Evolutionary conservation across 106 monocot genomes (phyloP), one percentile per base, ranked within the genome.

Genomic region (Vanilla planifolia): DNA sequence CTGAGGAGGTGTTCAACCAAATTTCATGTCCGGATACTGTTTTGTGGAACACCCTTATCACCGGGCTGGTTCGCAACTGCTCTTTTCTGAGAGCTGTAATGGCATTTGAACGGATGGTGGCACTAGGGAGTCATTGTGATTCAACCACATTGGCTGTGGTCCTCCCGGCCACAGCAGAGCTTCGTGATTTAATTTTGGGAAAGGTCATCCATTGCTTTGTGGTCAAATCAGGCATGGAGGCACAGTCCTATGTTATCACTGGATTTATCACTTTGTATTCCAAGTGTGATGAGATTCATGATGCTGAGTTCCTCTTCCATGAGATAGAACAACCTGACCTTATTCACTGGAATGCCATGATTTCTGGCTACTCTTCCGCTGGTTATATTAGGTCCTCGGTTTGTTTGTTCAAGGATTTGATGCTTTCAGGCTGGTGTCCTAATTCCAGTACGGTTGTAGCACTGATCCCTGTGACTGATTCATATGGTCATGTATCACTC

Each of bases 211-310:
- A 92, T 59, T 64, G 78, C 43, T 66, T 81, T 28, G 80, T 61
- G 3, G 21, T 76, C 43, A 87, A 81, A 44, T 55, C 48, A 6
- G 84, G 84, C 0, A 19, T 79, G 40, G 69, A 5, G 0, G 59
- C 17, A 8, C 78, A 76, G 34, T 33, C 58, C 14, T 75, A 78
- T 62, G 68, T 88, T 8, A 53, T 63, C 14, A 92, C 92, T 4
- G 87, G 88, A 8, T 59, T 92, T 20, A 78, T 92, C 8, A 84
- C 92, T 0, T 66, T 88, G 68, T 92, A 92, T 62, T 67, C 84
- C 58, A 92, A 92, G 71, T 81, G 75, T 19, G 88, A 73, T 0
- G 73, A 75, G 0, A 35, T 88, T 15, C 10, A 33, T 3, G 63
- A 29, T 3, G 75, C 84, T 10, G 51, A 41, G 27, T 17, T 21